Evolutionary conservation across 1,284 basidiomycete species (phyloP), one percentile per base, ranked within the genome.

Genomic region (Ganoderma sinense): DNA sequence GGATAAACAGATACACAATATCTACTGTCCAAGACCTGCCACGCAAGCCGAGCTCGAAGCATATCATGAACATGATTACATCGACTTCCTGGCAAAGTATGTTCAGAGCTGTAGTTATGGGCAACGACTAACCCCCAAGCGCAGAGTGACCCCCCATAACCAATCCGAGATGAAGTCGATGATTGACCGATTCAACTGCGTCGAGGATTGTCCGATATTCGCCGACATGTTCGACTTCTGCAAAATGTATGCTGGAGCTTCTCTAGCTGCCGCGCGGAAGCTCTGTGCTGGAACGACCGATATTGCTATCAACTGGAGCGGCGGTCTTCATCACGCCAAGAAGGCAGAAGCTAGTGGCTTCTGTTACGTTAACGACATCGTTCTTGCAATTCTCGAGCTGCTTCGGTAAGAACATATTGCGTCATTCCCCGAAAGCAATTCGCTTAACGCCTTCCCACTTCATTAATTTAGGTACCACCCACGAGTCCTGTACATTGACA

Each of bases 301-400:
- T 80, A 99, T 98, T 66, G 97, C 95, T 0, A 96, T 98, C 76
- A 98, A 98, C 78, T 98, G 97, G 97, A 96, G 96, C 53, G 97
- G 97, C 1, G 97, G 97, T 0, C 85, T 98, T 45, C 97, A 98
- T 82, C 97, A 98, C 77, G 97, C 97, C 6, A 98, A 98, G 84
- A 93, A 97, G 76, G 94, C 94, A 0, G 97, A 98, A 83, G 96
- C 97, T 11, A 97, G 95, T 76, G 97, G 97, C 0, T 98, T 98
- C 79, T 98, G 97, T 82, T 98, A 98, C 79, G 89, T 98, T 43
- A 98, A 98, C 78, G 97, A 98, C 79, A 97, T 97, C 58, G 97
- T 98, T 0, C 84, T 98, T 5, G 95, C 91, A 0, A 97, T 98
- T 65, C 84, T 98, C n/a, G 97, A 98, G 76, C 85, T 98, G 39